Evolutionary conservation across 164 flowering plant genomes (phyloP).

Genomic region (Cinnamomum chago): DNA sequence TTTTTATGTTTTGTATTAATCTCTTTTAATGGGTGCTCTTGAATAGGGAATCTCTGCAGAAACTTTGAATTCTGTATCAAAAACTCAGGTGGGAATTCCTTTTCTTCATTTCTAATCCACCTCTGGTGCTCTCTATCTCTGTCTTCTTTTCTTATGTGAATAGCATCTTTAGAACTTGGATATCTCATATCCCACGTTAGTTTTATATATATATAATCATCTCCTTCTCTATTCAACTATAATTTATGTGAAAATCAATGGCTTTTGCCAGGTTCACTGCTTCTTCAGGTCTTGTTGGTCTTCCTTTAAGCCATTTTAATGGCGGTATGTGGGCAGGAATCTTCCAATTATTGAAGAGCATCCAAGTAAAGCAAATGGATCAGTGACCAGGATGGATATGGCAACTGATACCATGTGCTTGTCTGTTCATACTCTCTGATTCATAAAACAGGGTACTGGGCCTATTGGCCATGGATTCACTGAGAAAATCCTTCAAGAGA

Average conservation of each 20-base stretch:
- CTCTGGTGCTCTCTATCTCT: neutral
- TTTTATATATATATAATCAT: no score
- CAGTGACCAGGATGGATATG: neutral
- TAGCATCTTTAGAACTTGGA: neutral
- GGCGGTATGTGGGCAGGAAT: neutral
- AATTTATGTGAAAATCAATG: no score
- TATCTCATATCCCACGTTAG: neutral
- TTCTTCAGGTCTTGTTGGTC: neutral
- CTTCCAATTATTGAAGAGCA: neutral
- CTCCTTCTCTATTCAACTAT: no score
- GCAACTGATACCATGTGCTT: neutral
- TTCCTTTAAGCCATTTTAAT: neutral
- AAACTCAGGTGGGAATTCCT: neutral
- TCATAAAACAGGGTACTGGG: neutral
- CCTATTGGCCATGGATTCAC: conserved; percentile 19
- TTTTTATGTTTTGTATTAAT: no score
- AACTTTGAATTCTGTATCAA: neutral
- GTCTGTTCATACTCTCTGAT: neutral
- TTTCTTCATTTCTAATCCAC: neutral
- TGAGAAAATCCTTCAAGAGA: conserved; percentile 16
- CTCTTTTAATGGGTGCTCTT: neutral
- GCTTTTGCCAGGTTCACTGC: neutral
- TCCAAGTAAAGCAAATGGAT: neutral
- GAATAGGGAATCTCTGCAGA: neutral
- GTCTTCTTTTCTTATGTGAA: neutral